These are phyloP conservation scores for Camellia granthamiana DNA, from an alignment of 148 eudicot genomes.

Conservation along the genomic window DNA sequence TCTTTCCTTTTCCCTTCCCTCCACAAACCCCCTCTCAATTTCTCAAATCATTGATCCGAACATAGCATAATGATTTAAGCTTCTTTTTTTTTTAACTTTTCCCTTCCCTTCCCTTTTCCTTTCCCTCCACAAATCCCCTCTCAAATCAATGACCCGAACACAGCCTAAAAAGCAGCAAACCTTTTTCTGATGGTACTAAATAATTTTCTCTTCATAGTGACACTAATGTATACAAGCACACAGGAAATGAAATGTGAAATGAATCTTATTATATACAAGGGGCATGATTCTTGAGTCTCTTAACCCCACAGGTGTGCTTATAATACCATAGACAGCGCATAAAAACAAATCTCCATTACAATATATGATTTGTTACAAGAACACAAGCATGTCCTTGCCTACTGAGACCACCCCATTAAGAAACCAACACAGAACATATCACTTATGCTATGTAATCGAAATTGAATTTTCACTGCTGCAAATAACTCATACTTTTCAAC, in stretches of 20 bases:
- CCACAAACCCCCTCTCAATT: too few species aligned
- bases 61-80: too few species aligned
- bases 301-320: background rate
- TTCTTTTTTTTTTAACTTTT: too few species aligned
- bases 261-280: background rate
- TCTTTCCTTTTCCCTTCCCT: too few species aligned
- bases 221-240: background rate
- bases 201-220: background rate
- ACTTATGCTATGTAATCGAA: background rate
- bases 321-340: background rate
- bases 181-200: background rate
- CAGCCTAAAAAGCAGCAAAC: background rate
- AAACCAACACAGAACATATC: background rate
- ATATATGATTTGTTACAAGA: background rate
- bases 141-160: too few species aligned
- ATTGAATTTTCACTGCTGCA: background rate
- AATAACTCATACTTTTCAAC: background rate
- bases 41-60: too few species aligned
- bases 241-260: background rate
- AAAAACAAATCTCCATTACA: background rate
- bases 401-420: background rate
- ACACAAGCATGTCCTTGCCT: background rate
- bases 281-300: background rate
- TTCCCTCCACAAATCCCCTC: too few species aligned
- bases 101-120: too few species aligned